Conservation (phyloP, 192 early-diverging fungal species). For the Coemansia reversa region DNA sequence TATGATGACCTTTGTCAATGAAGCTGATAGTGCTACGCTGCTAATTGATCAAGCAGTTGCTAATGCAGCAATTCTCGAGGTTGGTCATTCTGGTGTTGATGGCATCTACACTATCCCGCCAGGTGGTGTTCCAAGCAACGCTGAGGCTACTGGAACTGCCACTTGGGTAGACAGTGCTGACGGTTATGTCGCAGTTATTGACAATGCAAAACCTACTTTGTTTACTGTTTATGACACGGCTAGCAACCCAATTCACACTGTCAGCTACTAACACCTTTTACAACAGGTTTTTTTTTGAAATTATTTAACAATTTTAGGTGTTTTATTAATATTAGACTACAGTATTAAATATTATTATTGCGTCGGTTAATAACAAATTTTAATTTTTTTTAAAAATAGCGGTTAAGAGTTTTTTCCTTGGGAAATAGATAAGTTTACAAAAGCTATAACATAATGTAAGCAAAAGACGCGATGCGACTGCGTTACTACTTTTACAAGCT, state of each 20-base stretch:
- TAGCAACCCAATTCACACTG: slow-evolving; percentile 19
- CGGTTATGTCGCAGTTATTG: slow-evolving; percentile 22
- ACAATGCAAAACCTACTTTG: slow-evolving; percentile 26
- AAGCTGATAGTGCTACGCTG: slow-evolving; percentile 11
- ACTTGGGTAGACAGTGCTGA: slow-evolving; percentile 40
- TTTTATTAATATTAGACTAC: background rate
- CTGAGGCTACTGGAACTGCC: slow-evolving; percentile 8
- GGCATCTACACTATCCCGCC: slow-evolving; percentile 31
- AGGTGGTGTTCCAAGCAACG: slow-evolving; percentile 5
- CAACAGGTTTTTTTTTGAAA: too few relatives aligned
- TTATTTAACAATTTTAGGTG: background rate
- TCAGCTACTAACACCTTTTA: slow-evolving; percentile 10
- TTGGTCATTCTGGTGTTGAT: slow-evolving; percentile 17
- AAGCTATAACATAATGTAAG: too few relatives aligned
- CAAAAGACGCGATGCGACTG: too few relatives aligned
- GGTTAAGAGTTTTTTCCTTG: too few relatives aligned
- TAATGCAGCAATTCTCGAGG: slow-evolving; percentile 20
- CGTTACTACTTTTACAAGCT: too few relatives aligned
- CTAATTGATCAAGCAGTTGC: slow-evolving; percentile 25
- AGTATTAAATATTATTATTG: background rate
- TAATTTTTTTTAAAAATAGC: too few relatives aligned
- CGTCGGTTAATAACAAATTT: too few relatives aligned
- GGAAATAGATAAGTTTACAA: too few relatives aligned
- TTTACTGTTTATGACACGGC: slow-evolving; percentile 30
- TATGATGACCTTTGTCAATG: slow-evolving; percentile 39